phyloP scores from a whole-genome alignment of 805 yeast species.

The Cyberlindnera maclurae region DNA sequence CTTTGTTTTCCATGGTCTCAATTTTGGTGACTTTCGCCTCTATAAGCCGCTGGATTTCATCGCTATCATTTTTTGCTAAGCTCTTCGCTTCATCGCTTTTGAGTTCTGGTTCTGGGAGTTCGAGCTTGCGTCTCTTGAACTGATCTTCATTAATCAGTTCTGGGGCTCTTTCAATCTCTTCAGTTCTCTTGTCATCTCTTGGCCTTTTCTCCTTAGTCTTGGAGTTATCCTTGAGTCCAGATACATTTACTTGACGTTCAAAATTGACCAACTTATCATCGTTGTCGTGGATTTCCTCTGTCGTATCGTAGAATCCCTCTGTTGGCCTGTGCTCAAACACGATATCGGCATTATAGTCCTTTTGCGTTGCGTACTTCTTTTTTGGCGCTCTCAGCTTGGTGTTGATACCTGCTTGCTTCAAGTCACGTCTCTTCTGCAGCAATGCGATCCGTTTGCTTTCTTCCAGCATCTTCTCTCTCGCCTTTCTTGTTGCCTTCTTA shows the following conservation, averaged over 20 bases:
- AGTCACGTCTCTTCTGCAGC: conserved; percentile 71
- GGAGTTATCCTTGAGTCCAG: conserved; percentile 37
- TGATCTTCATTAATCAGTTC: conserved; percentile 2
- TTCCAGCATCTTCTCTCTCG: conserved; percentile 73
- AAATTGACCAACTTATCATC: conserved; percentile 32
- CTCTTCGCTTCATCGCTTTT: conserved; percentile 9
- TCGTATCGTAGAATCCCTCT: conserved; percentile 60
- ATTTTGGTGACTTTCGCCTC: conserved; percentile 6
- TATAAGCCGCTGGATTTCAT: conserved; percentile 8
- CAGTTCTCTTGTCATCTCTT: conserved; percentile 20
- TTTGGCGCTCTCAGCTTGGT: conserved; percentile 42
- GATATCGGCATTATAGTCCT: conserved; percentile 80
- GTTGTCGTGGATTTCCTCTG: conserved; percentile 47
- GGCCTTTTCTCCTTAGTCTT: conserved; percentile 26
- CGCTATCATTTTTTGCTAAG: conserved; percentile 11
- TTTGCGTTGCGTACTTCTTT: conserved; percentile 48
- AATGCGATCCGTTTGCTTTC: conserved; percentile 72
- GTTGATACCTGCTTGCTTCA: conserved; percentile 72
- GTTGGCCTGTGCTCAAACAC: conserved; percentile 70
- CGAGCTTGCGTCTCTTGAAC: conserved; percentile 18
- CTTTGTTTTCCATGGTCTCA: conserved; percentile 7
- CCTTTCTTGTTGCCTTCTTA: conserved; percentile 86
- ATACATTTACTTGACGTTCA: conserved; percentile 33
- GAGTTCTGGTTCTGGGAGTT: conserved; percentile 30
- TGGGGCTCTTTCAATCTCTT: conserved; percentile 17